Evolutionary conservation across 805 yeast genomes (phyloP), one percentile per base, ranked within the genome.

Genomic region (Huiozyma sinensis): DNA sequence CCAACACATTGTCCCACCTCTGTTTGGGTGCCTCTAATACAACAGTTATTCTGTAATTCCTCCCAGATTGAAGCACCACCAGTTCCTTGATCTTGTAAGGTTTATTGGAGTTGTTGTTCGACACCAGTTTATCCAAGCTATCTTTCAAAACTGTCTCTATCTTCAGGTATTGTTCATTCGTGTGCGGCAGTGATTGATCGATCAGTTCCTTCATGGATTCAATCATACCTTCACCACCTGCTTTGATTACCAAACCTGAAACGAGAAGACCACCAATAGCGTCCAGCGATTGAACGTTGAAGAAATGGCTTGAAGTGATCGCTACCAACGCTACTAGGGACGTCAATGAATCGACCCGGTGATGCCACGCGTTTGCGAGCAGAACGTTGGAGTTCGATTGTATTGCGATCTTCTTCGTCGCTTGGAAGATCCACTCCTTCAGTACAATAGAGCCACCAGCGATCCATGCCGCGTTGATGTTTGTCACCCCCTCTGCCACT

Each of bases 331-430:
- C 97, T 6, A 90, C 97, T 24, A 83, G 71, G 0, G 97, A 86
- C 1, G 97, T 94, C 53, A 92, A 62, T 0, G 95, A 83, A 59
- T 92, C 98, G 8, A 90, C 92, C 50, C 98, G 73, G 60, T 92
- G 98, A 62, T 92, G 98, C 97, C 98, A 92, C 3, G 98, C 98
- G 58, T 92, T 92, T 4, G 98, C 98, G 41, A 86, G 79, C 40
- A 92, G 71, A 4, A 92, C 97, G 49, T 87, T 86, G 0, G 96
- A 87, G 57, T 85, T 83, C 29, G 86, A 75, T 48, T 74, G 69
- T 40, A 71, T 69, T 1, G 97, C 98, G 24, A 92, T 78, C 48
- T 78, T 77, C 64, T 81, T 73, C 0, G 98, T 92, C 9, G 86
- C 83, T 46, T 77, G 77, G 65, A 77, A 92, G 36, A 92, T 76